Conservation (phyloP, 2,329 filamentous ascomycete genomes). For the Penicillium oxalicum region DNA sequence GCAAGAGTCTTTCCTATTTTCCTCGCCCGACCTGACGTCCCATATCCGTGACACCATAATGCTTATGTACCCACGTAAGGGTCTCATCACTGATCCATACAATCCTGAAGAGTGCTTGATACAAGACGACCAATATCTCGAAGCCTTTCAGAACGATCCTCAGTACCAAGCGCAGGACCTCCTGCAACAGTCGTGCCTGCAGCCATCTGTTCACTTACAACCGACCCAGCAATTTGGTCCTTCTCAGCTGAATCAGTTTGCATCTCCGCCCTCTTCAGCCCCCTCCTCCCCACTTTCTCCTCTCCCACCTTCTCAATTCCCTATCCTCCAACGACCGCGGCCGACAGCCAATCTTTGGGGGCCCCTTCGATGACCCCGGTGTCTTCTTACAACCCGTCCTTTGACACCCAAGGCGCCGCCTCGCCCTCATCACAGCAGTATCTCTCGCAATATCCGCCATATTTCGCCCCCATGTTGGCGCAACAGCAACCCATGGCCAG, state of each 20-base stretch:
- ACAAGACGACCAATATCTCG: conserved; percentile 36
- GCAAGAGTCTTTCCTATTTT: conserved; percentile 17
- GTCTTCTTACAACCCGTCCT: conserved; percentile 35
- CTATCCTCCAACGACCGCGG: conserved; percentile 21
- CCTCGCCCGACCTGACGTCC: conserved; percentile 24
- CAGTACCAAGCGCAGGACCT: conserved; percentile 20
- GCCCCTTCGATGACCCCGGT: conserved; percentile 38
- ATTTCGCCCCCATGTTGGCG: conserved; percentile 36
- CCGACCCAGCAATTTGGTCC: conserved; percentile 4
- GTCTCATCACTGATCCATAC: conserved; percentile 37
- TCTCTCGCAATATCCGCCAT: conserved; percentile 27
- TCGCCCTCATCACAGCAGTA: conserved; percentile 29
- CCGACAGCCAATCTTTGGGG: conserved; percentile 28
- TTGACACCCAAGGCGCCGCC: conserved; percentile 28
- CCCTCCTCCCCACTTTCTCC: conserved; percentile 30
- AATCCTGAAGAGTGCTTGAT: conserved; percentile 30
- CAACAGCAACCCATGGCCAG: conserved; percentile 33
- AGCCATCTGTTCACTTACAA: conserved; percentile 32
- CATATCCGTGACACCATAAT: conserved; percentile 29
- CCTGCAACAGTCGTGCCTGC: conserved; percentile 15
- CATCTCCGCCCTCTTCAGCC: conserved; percentile 34
- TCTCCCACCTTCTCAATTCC: conserved; percentile 27
- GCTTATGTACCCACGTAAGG: conserved; percentile 40
- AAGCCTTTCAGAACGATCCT: conserved; percentile 24
- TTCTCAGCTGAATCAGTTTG: conserved; percentile 18